Base-by-base conservation (phyloP, 495 filamentous ascomycete genomes). In the Penicillium pancosmium region DNA sequence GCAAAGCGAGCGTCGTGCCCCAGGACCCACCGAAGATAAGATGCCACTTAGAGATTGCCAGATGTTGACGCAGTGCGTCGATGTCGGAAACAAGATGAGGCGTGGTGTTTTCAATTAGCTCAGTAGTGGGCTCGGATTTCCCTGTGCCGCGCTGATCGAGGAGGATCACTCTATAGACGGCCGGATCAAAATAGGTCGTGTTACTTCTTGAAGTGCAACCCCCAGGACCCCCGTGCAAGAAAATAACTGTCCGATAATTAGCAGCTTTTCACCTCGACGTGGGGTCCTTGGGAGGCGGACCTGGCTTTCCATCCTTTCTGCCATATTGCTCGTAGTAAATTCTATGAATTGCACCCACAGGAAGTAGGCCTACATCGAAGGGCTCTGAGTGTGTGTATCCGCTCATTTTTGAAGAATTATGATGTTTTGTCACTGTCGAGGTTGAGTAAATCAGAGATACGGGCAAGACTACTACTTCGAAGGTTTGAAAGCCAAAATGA, bases 1-100 rank as follows among this genome's bases (percentile, higher is more conserved):
- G 62, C 13, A 82, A 63, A 0, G 74, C 63, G 10, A 82, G 70
- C 1, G 76, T 75, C 2, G 72, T 72, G 50, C 79, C 79, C 79
- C 79, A 81, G 3, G 75, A 79, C 2, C 79, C 79, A 50, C 79
- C 79, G 59, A 78, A 82, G n/a, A 80, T 70, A 18, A 80, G 64
- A 38, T 67, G 59, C 78, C 78, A 81, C 62, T 78, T 79, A 13
- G 57, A 31, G 44, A 80, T 73, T 1, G 61, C 56, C n/a, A 78
- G 59, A 53, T 80, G 77, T 25, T 56, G 46, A 5, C 79, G 70
- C 6, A 80, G 51, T 0, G 64, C 58, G 52, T 81, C 77, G 56
- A 80, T 78, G 54, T 81, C 78, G 50, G 73, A 63, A 19, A 79
- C 64, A 8, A 80, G 69, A 38, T 73, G 49, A 52, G 68, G 68